Evolutionary conservation across 2,329 filamentous ascomycete genomes (phyloP).

Genomic region (Alternaria solani): DNA sequence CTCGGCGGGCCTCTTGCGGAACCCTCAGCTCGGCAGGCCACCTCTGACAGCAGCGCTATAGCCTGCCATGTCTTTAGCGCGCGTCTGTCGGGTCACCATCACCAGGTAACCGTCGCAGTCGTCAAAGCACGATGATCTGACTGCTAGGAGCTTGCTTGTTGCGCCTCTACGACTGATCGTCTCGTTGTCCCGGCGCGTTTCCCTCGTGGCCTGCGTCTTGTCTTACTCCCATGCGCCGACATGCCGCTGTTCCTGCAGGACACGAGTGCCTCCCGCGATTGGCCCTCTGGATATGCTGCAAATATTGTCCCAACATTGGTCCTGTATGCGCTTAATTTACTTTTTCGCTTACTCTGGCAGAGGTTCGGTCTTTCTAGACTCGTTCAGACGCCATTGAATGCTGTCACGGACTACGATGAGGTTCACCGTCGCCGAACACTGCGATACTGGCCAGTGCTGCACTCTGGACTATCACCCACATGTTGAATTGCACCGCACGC

Average conservation of each 20-base stretch:
- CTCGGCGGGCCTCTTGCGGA: conserved; percentile 11
- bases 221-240: conserved; percentile 14
- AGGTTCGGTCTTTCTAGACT: conserved; percentile 13
- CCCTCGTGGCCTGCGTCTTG: conserved; percentile 14
- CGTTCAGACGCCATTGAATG: conserved; percentile 28
- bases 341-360: conserved; percentile 17
- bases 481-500: conserved; percentile 2
- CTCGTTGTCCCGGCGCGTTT: conserved; percentile 19
- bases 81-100: conserved; percentile 32
- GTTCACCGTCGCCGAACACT: conserved; percentile 2
- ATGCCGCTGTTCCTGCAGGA: conserved; percentile 37
- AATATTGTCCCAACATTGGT: conserved; percentile 34
- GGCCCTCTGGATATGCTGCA: conserved; percentile 29
- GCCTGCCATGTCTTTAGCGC: conserved; percentile 35
- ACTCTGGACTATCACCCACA: background rate
- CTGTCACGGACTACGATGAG: conserved; percentile 19
- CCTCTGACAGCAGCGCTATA: conserved; percentile 39
- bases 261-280: conserved; percentile 31
- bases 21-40: conserved; percentile 26
- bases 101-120: conserved; percentile 21
- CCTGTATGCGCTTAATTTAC: conserved; percentile 42
- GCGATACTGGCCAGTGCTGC: conserved; percentile 1
- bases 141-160: conserved; percentile 29
- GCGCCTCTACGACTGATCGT: conserved; percentile 13
- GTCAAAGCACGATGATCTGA: conserved; percentile 32